Base-by-base conservation (phyloP, 305 asterid genomes). In the Nicotiana rustica region DNA sequence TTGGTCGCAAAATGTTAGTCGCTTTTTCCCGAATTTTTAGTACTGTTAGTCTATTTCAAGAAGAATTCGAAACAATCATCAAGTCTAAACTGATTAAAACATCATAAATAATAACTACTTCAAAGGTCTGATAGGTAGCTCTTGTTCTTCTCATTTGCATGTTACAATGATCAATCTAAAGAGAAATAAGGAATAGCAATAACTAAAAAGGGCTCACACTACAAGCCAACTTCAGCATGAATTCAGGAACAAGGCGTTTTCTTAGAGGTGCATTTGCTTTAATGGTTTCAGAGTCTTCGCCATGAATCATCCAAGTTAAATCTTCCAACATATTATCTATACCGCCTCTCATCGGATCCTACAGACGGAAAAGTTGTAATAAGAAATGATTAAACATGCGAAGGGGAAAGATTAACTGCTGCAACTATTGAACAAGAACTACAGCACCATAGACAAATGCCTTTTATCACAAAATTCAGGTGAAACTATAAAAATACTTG, bases 331-430 rank as follows among this genome's bases (percentile, higher is more conserved):
- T 79, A 6, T 88, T 89, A 82, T 96, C 98, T 85, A 65, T 90
- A 5, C 98, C 97, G 5, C 98, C 99, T 89, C 99, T 91, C 97
- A 94, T 93, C 6, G 99, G 99, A 86, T 96, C 99, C 98, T 96
- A 83, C 70, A 13, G 6, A 5, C 29, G 1, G 0, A 25, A 10
- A 64, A 64, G 6, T 59, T 25, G 8, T 17, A 59, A 17, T 59
- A 59, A 59, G n/a, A 55, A 47, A 10, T 10, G 14, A 47, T 47
- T 47, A 47, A 47, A 47, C 10, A 47, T 10, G 56, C 2, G 14
- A 10, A 10, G 57, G 17, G 59, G 17, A 52, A 60, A 18, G 29
- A 60, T 60, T 60, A 60, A 18, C 66, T 60, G 66, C 66, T 60
- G 66, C 66, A 57, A 60, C 29, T n/a, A 59, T 59, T 17, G 18